phyloP scores from a whole-genome alignment of 306 rosid species.

The Sophora flavescens region DNA sequence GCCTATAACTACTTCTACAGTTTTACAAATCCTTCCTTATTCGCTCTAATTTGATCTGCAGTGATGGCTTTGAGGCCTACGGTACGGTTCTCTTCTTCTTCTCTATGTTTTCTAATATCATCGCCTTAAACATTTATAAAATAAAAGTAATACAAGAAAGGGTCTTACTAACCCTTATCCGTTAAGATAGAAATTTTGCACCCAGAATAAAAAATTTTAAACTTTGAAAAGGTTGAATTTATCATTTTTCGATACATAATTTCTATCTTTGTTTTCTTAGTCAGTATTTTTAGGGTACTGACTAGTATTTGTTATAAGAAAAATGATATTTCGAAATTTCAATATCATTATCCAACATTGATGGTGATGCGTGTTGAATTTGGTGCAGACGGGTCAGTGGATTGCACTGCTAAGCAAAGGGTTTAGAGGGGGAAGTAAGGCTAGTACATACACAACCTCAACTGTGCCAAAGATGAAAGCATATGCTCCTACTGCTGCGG shows the following conservation, averaged over 20 bases:
- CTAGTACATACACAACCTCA: slow-evolving; percentile 51
- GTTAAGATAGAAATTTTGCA: too few relatives aligned
- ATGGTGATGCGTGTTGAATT: not conserved
- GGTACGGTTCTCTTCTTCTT: slow-evolving; percentile 45
- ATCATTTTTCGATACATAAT: too few relatives aligned
- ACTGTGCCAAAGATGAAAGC: slow-evolving; percentile 63
- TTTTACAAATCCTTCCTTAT: not conserved
- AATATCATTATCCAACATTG: not conserved
- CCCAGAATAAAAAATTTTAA: too few relatives aligned
- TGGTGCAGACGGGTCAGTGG: slow-evolving; percentile 57
- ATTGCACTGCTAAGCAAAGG: slow-evolving; percentile 49
- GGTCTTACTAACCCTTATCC: too few relatives aligned
- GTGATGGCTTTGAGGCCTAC: slow-evolving; percentile 58
- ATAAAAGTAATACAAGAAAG: too few relatives aligned
- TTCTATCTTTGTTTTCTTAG: too few relatives aligned
- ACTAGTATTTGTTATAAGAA: too few relatives aligned
- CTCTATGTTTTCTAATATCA: not conserved
- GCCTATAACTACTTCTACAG: not conserved
- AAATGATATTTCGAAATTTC: too few relatives aligned
- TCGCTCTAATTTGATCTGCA: not conserved
- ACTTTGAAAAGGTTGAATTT: too few relatives aligned
- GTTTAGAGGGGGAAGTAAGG: slow-evolving; percentile 32
- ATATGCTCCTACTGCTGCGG: slow-evolving; percentile 47
- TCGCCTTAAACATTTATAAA: not conserved
- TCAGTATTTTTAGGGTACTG: too few relatives aligned